Evolutionary conservation across 1,139 yeast species (phyloP), one percentile per base, ranked within the genome.

Genomic region (Hanseniaspora sp.): DNA sequence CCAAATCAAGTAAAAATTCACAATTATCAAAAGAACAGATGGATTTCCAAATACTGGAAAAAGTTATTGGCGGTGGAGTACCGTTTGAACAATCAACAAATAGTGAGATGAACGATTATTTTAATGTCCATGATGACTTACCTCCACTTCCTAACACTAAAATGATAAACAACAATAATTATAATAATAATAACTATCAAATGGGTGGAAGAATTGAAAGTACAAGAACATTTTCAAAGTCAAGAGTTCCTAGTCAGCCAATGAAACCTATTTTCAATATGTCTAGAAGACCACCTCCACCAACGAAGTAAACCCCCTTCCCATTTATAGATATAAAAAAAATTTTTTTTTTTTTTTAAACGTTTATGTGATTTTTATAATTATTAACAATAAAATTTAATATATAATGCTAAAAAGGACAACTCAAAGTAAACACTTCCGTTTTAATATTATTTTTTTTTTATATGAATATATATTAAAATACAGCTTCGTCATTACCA

Each of bases 401-500:
- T 37, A 37, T 37, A 37, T 37, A 37, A 37, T n/a, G 15, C n/a
- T 37, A 13, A 23, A 23, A 23, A 23, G 4, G 23, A 23, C 15
- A 37, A 37, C 3, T n/a, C 8, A 4, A 4, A 12, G 7, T 11
- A 37, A 37, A 37, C 18, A 37, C 40, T 33, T 33, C 5, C 35
- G 5, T 13, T 33, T 9, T 37, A n/a, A 4, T 15, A 37, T 37
- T 33, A 11, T 33, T 3, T 33, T 33, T 33, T 33, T 33, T 33
- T 33, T 3, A 33, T 13, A n/a, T 37, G 40, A 11, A 7, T 15
- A 12, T 15, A 13, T 13, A 7, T 39, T 39, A 39, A 39, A 39
- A 83, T 2, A 87, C 90, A 28, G 90, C 90, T 59, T 77, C 83
- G 51, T 76, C 80, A 52, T 75, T 78, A 47, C 73, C 81, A 55